A percentile compares a stretch with the other conserved stretches of the same genome.
Evolutionary conservation across 2,329 filamentous ascomycete genomes (phyloP).

Genomic region (Colletotrichum sp.): DNA sequence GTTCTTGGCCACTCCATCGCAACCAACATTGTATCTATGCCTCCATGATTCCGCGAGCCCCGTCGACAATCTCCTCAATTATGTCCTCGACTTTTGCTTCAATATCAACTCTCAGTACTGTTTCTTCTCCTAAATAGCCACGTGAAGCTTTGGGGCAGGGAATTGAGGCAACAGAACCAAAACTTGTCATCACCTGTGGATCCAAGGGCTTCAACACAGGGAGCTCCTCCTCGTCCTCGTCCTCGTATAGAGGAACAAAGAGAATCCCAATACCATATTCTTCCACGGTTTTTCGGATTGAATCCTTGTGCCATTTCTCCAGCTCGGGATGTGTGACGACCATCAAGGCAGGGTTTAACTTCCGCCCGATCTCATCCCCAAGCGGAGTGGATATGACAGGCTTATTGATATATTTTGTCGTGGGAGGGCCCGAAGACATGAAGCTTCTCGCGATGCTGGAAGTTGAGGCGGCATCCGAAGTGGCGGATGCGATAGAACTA

Average conservation of each 20-base stretch:
- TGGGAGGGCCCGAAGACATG: neutral
- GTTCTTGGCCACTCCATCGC: no score
- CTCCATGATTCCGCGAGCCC: neutral
- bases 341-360: slow-evolving; percentile 30
- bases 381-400: neutral
- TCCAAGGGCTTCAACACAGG: neutral
- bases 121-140: neutral
- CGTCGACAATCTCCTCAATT: neutral
- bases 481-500: slow-evolving; percentile 23
- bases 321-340: slow-evolving; percentile 33
- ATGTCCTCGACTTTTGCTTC: neutral
- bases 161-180: neutral
- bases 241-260: slow-evolving; percentile 28
- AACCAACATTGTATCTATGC: no score
- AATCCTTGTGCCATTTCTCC: slow-evolving; percentile 30
- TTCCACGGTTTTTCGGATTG: slow-evolving; percentile 27
- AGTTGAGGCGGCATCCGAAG: neutral
- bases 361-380: slow-evolving; percentile 21
- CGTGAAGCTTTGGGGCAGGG: neutral
- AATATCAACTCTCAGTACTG: neutral
- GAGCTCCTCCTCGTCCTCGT: neutral
- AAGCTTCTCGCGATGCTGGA: neutral
- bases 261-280: slow-evolving; percentile 33
- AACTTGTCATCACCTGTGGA: neutral
- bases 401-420: neutral